Base-by-base conservation (phyloP, 371 early-diverging fungal species). In the Batkoa obscura region DNA sequence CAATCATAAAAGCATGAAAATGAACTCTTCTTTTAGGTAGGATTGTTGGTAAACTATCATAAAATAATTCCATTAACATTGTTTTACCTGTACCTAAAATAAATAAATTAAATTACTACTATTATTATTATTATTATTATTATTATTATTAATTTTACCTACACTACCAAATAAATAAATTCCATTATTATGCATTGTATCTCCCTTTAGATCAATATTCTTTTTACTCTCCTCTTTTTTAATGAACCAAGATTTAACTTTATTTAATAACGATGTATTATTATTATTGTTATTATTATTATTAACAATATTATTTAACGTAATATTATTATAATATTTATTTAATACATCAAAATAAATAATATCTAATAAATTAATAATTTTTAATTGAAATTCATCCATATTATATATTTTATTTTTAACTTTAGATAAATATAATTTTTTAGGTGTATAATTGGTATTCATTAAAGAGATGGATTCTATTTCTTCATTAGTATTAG, bases 1-100 rank as follows among this genome's bases (percentile, higher is more conserved):
- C 90, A 13, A 83, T 71, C 94, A 96, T 93, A 60, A 93, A 94
- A 6, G 86, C 86, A 64, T 96, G 91, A 62, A 91, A 94, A 62
- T 96, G 94, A 5, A 94, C 81, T 1, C 94, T 78, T 32, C 83
- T 72, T 65, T 93, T 92, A 31, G 81, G 70, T 23, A 55, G 13
- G 2, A 66, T 39, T n/a, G 75, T 73, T 1, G 76, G 68, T 6
- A 87, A 59, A 1, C 84, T 72, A 60, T 85, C 72, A 66, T 81
- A 94, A 58, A 94, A 88, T 49, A 96, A 65, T 67, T 96, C 92
- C 96, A 96, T 96, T n/a, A 88, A 74, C 77, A 90, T 88, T 0
- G 94, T 93, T 60, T 96, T 96, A 17, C 96, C 96, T 0, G 84
- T 84, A 30, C 88, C 78, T 59, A 52, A n/a, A n/a, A n/a, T 59